Evolutionary conservation across 345 rosid species (phyloP).

Genomic region (Lenwebbia sp.): DNA sequence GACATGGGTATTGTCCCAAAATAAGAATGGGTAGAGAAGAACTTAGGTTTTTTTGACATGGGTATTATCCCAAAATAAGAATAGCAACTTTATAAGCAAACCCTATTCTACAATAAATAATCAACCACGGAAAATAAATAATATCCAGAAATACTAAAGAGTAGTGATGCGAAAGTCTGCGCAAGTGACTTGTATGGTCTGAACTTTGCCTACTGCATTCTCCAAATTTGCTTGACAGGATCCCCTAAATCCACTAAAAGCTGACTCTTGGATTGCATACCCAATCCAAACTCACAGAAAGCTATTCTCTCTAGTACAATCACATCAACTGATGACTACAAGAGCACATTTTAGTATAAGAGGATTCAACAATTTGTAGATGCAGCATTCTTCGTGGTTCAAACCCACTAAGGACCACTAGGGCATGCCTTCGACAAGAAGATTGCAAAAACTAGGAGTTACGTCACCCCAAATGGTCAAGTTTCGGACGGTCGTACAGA

Average conservation of each 20-base stretch:
- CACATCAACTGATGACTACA: neutral
- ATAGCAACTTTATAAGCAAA: neutral
- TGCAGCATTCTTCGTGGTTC: neutral
- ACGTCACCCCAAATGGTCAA: neutral
- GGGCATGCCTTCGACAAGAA: neutral
- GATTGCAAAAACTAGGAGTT: neutral
- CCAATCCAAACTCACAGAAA: neutral
- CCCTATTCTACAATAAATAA: neutral
- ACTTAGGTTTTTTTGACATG: neutral
- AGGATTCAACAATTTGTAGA: neutral
- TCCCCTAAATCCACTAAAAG: neutral
- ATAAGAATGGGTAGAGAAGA: neutral
- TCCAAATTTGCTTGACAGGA: neutral
- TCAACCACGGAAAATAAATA: neutral
- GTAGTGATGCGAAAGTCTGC: neutral
- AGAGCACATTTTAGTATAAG: neutral
- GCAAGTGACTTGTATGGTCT: neutral
- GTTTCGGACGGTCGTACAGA: neutral
- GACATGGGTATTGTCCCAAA: neutral
- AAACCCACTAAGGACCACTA: neutral
- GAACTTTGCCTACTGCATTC: neutral
- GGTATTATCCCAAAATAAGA: neutral
- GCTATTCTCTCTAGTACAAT: neutral
- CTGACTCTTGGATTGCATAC: neutral
- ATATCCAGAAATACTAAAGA: neutral